phyloP scores from a whole-genome alignment of 2,329 filamentous ascomycete genomes.

The Niveomyces coronatus region DNA sequence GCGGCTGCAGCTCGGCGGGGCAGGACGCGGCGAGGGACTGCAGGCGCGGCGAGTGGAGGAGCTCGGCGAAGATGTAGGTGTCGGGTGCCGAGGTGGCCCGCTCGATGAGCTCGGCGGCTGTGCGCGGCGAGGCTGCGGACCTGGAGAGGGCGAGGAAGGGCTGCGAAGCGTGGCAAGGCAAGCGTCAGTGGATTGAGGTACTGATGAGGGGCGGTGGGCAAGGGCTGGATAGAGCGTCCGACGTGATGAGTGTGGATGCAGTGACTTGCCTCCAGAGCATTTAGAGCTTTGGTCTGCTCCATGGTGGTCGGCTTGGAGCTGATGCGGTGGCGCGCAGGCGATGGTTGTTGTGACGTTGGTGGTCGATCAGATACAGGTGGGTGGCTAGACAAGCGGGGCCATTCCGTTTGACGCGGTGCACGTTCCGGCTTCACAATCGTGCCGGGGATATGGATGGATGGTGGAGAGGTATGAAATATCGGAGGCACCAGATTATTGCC shows the following conservation, averaged over 20 bases:
- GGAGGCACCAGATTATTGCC: too few species aligned
- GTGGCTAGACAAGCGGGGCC: constrained; percentile 5
- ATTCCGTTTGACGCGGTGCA: constrained; percentile 9
- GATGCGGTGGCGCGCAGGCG: constrained; percentile 7
- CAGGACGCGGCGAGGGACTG: constrained; percentile 51
- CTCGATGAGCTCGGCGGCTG: constrained; percentile 73
- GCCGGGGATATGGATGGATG: too few species aligned
- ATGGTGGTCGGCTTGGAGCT: constrained; percentile 32
- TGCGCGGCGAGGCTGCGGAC: constrained; percentile 71
- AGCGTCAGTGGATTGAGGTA: too few species aligned
- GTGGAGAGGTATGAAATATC: too few species aligned
- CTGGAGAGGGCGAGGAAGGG: constrained; percentile 88
- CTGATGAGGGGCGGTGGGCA: not conserved
- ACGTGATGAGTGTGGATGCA: constrained; percentile 1
- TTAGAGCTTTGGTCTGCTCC: constrained; percentile 63
- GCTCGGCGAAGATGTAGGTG: constrained; percentile 88
- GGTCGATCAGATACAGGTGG: constrained; percentile 6
- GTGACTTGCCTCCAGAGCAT: constrained; percentile 47
- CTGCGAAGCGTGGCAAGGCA: constrained; percentile 38
- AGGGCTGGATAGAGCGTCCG: too few species aligned
- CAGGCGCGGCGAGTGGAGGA: constrained; percentile 73
- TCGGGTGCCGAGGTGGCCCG: constrained; percentile 84
- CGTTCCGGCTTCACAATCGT: too few species aligned
- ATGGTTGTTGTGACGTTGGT: constrained; percentile 6
- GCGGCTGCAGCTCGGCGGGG: constrained; percentile 45